These are phyloP conservation scores for Cutaneotrichosporon cavernicola DNA, from an alignment of 1,284 basidiomycete genomes.

Conservation along the genomic window DNA sequence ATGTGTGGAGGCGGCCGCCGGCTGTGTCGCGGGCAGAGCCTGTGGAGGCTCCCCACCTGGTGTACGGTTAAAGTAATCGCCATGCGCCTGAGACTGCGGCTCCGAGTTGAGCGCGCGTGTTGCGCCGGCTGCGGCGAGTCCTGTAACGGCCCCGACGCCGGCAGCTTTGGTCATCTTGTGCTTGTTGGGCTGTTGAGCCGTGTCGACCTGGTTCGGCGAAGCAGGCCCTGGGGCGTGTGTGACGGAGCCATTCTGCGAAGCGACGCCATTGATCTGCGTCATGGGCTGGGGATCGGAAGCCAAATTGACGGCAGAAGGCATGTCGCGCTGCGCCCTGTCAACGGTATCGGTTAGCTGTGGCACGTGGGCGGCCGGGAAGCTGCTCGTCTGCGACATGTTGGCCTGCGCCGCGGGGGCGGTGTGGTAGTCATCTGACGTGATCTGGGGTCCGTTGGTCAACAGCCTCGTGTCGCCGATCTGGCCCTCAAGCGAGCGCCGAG, in stretches of 20 bases:
- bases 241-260: background rate
- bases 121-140: background rate
- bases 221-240: background rate
- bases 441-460: background rate
- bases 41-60: background rate
- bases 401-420: background rate
- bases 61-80: background rate
- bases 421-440: too few species aligned
- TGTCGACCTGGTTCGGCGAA: background rate
- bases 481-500: background rate
- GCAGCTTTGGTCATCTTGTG: background rate
- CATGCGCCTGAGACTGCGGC: background rate
- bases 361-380: background rate
- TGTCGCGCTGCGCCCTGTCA: background rate
- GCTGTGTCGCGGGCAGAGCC: background rate
- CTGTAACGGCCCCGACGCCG: background rate
- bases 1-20: background rate
- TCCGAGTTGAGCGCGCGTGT: conserved; percentile 1
- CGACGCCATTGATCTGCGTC: background rate
- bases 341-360: too few species aligned
- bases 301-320: background rate
- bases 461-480: background rate
- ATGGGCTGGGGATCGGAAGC: background rate
- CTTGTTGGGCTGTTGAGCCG: background rate
- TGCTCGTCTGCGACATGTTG: background rate